Evolutionary conservation across 225 moss, liverwort and hornwort species (phyloP), one percentile per base, ranked within the genome.

Genomic region (Antitrichia curtipendula): DNA sequence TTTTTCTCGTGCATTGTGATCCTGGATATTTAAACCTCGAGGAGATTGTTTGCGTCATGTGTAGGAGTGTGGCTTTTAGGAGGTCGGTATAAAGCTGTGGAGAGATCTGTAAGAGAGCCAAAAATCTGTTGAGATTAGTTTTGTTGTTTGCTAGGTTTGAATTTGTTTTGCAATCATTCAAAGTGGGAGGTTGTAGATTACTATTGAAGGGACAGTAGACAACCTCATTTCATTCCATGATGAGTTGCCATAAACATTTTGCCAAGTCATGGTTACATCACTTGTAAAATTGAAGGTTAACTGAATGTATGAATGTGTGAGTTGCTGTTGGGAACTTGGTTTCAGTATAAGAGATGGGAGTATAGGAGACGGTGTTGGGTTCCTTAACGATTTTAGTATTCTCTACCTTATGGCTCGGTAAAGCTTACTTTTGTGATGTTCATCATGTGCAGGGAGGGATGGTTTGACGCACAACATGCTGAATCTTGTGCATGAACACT

Each of bases 401-500:
- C 50, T 49, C 34, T 74, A 61, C 40, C 75, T 49, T n/a, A n/a
- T 81, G 38, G 81, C 45, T 43, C 21, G 65, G 61, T 52, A n/a
- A 60, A 41, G 31, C 64, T 89, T 43, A 84, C 81, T 53, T 27
- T 75, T 32, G 73, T 80, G 78, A 53, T 65, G 69, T 85, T 77
- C 56, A 21, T 87, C 31, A 58, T 61, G 61, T 92, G 89, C 86
- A 98, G 98, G 98, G 70, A 94, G 98, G 82, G 98, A 99, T 92
- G 98, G 98, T 72, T 90, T 99, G 93, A 99, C 98, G 28, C 98
- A 99, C 91, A 99, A 99, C 87, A 99, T 99, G 98, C 90, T 99
- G 83, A 93, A 94, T 86, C 89, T 96, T 40, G 85, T 99, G 56
- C 97, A 99, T 82, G 87, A 93, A 53, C 97, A 99, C 79, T 99